Conservation (phyloP, 208 protist genomes). For the Trypanosoma vivax region DNA sequence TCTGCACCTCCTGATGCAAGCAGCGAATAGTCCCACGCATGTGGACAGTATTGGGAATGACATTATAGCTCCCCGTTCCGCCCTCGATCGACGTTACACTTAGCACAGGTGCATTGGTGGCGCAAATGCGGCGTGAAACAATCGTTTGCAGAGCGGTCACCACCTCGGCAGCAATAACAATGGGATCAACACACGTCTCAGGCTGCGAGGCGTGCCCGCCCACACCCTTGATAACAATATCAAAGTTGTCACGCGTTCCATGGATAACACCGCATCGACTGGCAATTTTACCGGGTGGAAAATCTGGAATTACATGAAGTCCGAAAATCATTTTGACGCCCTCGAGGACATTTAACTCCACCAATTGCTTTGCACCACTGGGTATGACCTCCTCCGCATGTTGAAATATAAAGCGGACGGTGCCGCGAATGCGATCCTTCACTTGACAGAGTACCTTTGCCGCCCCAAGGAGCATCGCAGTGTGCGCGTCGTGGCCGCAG, state of each 20-base stretch:
- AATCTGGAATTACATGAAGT: slow-evolving; percentile 24
- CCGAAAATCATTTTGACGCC: slow-evolving; percentile 56
- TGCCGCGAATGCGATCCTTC: slow-evolving; percentile 37
- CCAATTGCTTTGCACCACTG: slow-evolving; percentile 47
- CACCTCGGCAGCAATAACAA: slow-evolving; percentile 49
- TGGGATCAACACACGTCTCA: slow-evolving; percentile 60
- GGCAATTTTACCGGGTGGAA: slow-evolving; percentile 18
- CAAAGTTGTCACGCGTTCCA: slow-evolving; percentile 55
- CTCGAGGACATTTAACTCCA: slow-evolving; percentile 38
- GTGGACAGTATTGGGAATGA: slow-evolving; percentile 60
- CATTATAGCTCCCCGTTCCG: slow-evolving; percentile 63
- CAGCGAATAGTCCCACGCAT: slow-evolving; percentile 67
- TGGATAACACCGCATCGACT: slow-evolving; percentile 30
- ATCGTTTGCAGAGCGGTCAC: slow-evolving; percentile 50
- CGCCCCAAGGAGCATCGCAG: slow-evolving; percentile 63
- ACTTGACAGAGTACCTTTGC: slow-evolving; percentile 57
- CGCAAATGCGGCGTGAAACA: slow-evolving; percentile 58
- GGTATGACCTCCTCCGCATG: slow-evolving; percentile 62
- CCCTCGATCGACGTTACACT: slow-evolving; percentile 55
- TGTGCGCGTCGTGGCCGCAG: slow-evolving; percentile 62
- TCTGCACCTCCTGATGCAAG: slow-evolving; percentile 56
- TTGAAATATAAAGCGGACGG: slow-evolving; percentile 71
- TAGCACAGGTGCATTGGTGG: slow-evolving; percentile 50
- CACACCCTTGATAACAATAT: slow-evolving; percentile 54
- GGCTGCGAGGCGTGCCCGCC: slow-evolving; percentile 67